Conservation (phyloP, 805 yeast genomes). For the Candida sonorensis region DNA sequence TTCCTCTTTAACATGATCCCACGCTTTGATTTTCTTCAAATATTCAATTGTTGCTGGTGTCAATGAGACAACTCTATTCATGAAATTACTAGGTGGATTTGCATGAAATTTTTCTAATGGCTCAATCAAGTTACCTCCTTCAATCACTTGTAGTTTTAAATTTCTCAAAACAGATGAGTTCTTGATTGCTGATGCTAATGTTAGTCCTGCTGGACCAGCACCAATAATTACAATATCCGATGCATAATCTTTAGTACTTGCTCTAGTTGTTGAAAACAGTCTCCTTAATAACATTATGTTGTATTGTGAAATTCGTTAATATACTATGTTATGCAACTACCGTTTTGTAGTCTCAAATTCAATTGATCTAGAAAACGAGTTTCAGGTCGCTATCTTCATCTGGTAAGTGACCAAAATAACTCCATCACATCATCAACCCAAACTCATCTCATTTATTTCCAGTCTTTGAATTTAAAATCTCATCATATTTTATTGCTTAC, state of each 20-base stretch:
- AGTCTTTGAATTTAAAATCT: too few relatives aligned
- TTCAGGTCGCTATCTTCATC: too few relatives aligned
- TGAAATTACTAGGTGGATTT: constrained; percentile 42
- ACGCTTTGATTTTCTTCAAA: constrained; percentile 65
- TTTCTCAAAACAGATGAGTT: constrained; percentile 54
- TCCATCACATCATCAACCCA: too few relatives aligned
- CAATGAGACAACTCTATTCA: constrained; percentile 79
- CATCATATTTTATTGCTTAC: too few relatives aligned
- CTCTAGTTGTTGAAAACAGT: constrained; percentile 20
- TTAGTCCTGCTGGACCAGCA: constrained; percentile 95
- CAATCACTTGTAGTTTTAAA: constrained; percentile 63
- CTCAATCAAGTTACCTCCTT: constrained; percentile 52
- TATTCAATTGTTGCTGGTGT: constrained; percentile 75
- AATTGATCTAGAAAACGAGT: too few relatives aligned
- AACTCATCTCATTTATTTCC: background rate
- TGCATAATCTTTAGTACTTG: constrained; percentile 4
- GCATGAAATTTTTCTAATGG: constrained; percentile 40
- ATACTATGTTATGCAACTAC: too few relatives aligned
- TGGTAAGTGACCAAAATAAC: too few relatives aligned
- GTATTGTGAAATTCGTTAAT: background rate
- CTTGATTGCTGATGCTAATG: constrained; percentile 76
- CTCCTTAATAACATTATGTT: constrained; percentile 16
- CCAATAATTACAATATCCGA: constrained; percentile 85
- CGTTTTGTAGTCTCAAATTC: too few relatives aligned
- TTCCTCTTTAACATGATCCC: constrained; percentile 62